phyloP scores from a whole-genome alignment of 257 asterid species.

The Fraxinus anomala region DNA sequence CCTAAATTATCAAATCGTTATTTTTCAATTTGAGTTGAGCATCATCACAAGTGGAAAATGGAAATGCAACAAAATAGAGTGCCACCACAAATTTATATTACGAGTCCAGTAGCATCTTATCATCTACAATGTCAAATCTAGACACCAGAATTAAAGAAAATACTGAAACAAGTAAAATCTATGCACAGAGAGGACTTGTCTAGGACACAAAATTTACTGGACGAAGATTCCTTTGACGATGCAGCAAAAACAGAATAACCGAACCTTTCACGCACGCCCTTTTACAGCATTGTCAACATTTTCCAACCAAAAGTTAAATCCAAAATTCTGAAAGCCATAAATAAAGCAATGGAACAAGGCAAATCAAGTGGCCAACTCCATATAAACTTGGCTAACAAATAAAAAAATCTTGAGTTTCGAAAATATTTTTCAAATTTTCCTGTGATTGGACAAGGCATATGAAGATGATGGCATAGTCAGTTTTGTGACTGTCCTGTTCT shows the following conservation, averaged over 20 bases:
- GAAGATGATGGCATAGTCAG: conserved; percentile 50
- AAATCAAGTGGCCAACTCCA: conserved; percentile 20
- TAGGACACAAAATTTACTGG: neutral
- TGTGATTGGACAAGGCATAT: conserved; percentile 43
- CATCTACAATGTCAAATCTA: neutral
- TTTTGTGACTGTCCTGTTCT: conserved; percentile 40
- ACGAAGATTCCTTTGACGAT: neutral
- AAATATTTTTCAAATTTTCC: conserved; percentile 45
- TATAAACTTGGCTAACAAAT: conserved; percentile 20
- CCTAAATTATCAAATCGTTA: too few species aligned
- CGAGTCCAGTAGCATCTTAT: neutral
- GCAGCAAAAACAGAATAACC: neutral
- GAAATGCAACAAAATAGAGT: neutral
- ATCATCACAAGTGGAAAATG: too few species aligned
- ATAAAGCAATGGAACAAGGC: conserved; percentile 13
- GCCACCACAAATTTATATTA: neutral
- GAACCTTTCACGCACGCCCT: neutral
- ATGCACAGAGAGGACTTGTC: neutral
- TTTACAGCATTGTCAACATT: conserved; percentile 11
- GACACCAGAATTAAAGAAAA: neutral
- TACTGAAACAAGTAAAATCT: neutral
- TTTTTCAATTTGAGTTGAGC: too few species aligned
- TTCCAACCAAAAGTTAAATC: conserved; percentile 18
- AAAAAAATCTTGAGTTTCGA: conserved; percentile 40
- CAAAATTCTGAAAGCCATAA: conserved; percentile 19